Evolutionary conservation across 2,329 filamentous ascomycete species (phyloP).

Genomic region (Cladosporium colombiae): DNA sequence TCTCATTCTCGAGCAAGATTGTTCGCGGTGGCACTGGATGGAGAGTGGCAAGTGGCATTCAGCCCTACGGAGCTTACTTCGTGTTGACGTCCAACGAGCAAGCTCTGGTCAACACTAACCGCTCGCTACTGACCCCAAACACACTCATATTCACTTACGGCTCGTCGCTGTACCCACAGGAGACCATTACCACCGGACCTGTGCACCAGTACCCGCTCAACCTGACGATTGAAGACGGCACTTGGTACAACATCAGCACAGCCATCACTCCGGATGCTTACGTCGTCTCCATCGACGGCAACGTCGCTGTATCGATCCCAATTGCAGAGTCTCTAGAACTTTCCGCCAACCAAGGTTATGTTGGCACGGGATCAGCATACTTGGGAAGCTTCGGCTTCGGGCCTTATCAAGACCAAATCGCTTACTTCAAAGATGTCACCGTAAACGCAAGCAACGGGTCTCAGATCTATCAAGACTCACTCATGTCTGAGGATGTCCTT

Average conservation of each 20-base stretch:
- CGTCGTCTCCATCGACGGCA: conserved; percentile 33
- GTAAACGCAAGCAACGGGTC: conserved; percentile 36
- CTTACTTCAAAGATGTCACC: conserved; percentile 40
- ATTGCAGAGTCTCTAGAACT: conserved; percentile 23
- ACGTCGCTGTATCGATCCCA: conserved; percentile 28
- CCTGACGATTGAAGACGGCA: conserved; percentile 35
- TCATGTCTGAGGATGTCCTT: conserved; percentile 34
- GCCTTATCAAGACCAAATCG: conserved; percentile 43
- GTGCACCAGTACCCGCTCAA: conserved; percentile 34
- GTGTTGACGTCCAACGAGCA: conserved; percentile 32
- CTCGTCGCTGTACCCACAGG: conserved; percentile 42
- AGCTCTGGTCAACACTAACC: conserved; percentile 40
- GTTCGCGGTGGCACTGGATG: conserved; percentile 43
- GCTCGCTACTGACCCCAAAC: conserved; percentile 39
- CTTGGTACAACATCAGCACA: conserved; percentile 44
- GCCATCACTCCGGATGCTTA: conserved; percentile 34
- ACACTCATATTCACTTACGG: conserved; percentile 40
- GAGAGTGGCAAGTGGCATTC: conserved; percentile 33
- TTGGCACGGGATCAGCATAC: conserved; percentile 4
- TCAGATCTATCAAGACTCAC: conserved; percentile 36
- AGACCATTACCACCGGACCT: conserved; percentile 33
- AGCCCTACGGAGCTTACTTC: conserved; percentile 29
- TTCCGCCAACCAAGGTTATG: conserved; percentile 11
- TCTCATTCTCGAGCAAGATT: conserved; percentile 44
- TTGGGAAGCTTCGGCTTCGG: conserved; percentile 46